Evolutionary conservation across 805 yeast genomes (phyloP).

Genomic region (Isabelozyma pseudorhagii): DNA sequence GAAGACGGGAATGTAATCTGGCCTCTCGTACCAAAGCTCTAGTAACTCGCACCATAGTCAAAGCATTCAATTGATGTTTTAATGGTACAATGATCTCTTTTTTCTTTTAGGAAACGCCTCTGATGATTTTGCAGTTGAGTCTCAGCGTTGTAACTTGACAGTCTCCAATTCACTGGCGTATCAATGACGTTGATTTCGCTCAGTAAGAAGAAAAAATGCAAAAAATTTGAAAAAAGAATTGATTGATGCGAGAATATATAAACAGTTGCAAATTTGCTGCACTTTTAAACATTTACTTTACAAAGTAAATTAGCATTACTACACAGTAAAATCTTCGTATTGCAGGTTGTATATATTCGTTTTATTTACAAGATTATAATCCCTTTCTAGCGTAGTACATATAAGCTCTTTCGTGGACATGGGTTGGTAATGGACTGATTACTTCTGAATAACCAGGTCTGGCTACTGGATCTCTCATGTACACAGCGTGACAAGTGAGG

Average conservation of each 20-base stretch:
- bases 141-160: too few relatives aligned
- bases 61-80: too few relatives aligned
- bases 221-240: too few relatives aligned
- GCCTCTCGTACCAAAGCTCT: constrained; percentile 26
- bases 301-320: constrained; percentile 16
- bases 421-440: constrained; percentile 79
- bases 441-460: constrained; percentile 97
- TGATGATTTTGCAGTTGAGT: too few relatives aligned
- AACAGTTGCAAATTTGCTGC: neutral
- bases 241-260: too few relatives aligned
- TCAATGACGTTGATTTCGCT: too few relatives aligned
- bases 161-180: too few relatives aligned
- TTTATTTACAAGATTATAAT: constrained; percentile 21
- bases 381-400: constrained; percentile 87
- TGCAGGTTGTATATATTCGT: neutral
- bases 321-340: neutral
- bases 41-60: constrained; percentile 31
- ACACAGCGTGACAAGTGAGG: constrained; percentile 93
- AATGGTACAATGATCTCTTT: too few relatives aligned
- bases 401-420: constrained; percentile 88
- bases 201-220: too few relatives aligned
- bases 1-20: constrained; percentile 15
- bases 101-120: too few relatives aligned
- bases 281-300: neutral
- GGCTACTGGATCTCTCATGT: constrained; percentile 93